Percentiles rank a stretch among this genome's conserved stretches.
These are phyloP conservation scores for Aspergillus diversus DNA, from an alignment of 495 filamentous ascomycete species.

Conservation along the genomic window DNA sequence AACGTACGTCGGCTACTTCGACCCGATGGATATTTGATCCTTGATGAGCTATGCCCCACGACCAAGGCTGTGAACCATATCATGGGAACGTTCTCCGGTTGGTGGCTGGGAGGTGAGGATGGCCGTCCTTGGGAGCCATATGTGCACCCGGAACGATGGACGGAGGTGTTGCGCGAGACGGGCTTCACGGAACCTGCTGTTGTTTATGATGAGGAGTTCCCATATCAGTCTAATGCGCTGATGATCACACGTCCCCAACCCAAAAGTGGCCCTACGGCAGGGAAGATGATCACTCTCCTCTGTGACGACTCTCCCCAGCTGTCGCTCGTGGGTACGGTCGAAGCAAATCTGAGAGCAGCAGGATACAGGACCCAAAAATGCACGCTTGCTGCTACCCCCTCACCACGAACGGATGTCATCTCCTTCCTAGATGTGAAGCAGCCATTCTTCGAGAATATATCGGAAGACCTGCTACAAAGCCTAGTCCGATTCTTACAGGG, in stretches of 20 bases:
- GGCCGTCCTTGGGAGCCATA: constrained; percentile 33
- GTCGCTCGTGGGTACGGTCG: neutral
- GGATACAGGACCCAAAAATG: neutral
- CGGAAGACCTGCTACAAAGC: neutral
- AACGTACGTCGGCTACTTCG: constrained; percentile 11
- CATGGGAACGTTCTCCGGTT: constrained; percentile 33
- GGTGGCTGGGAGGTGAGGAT: constrained; percentile 44
- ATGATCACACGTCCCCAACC: constrained; percentile 17
- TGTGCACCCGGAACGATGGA: constrained; percentile 34
- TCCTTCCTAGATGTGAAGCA: neutral
- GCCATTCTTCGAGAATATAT: neutral
- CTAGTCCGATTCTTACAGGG: neutral
- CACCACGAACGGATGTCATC: neutral
- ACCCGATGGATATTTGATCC: constrained; percentile 9
- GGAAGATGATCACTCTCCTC: neutral
- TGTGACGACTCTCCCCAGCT: neutral
- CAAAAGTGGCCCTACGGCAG: neutral
- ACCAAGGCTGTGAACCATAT: constrained; percentile 18
- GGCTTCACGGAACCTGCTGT: constrained; percentile 37
- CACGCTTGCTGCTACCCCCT: neutral
- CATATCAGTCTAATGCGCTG: constrained; percentile 35
- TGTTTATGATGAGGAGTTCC: constrained; percentile 21
- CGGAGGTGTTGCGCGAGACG: constrained; percentile 31
- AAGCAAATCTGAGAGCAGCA: neutral
- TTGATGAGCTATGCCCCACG: constrained; percentile 10